Evolutionary conservation across 106 monocot species (phyloP).

Genomic region (Hemerocallis citrina): DNA sequence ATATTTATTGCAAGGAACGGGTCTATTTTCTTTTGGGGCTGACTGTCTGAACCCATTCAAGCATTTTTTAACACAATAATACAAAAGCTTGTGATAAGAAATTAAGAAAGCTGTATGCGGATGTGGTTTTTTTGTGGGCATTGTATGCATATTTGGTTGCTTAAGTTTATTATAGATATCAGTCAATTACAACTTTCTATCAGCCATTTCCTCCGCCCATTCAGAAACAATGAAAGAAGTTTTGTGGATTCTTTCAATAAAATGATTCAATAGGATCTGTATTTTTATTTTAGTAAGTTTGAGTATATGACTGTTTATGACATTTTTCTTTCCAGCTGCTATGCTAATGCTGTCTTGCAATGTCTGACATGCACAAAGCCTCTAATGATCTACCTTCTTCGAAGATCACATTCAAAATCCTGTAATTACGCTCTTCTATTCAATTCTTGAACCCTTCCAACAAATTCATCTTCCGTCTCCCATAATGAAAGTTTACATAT

Average conservation of each 20-base stretch:
- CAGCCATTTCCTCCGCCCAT: background rate
- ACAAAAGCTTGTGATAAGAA: too few relatives aligned
- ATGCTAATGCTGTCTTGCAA: conserved; percentile 95
- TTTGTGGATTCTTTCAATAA: too few relatives aligned
- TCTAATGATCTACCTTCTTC: conserved; percentile 76
- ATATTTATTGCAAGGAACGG: too few relatives aligned
- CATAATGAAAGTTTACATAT: background rate
- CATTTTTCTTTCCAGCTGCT: conserved; percentile 51
- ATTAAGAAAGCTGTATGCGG: too few relatives aligned
- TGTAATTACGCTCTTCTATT: conserved; percentile 37
- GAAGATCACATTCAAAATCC: conserved; percentile 68
- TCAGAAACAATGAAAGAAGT: background rate
- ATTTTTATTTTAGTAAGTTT: background rate
- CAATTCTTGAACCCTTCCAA: background rate
- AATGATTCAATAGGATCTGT: too few relatives aligned
- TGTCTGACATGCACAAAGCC: conserved; percentile 92
- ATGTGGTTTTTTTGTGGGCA: too few relatives aligned
- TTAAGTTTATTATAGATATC: background rate
- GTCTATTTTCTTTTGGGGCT: too few relatives aligned
- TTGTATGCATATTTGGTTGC: background rate
- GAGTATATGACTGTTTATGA: background rate
- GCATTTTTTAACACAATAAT: too few relatives aligned
- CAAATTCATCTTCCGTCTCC: background rate
- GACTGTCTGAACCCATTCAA: too few relatives aligned
- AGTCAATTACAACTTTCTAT: background rate